phyloP scores from a whole-genome alignment of 805 yeast genomes.

The Saturnispora mendoncae region DNA sequence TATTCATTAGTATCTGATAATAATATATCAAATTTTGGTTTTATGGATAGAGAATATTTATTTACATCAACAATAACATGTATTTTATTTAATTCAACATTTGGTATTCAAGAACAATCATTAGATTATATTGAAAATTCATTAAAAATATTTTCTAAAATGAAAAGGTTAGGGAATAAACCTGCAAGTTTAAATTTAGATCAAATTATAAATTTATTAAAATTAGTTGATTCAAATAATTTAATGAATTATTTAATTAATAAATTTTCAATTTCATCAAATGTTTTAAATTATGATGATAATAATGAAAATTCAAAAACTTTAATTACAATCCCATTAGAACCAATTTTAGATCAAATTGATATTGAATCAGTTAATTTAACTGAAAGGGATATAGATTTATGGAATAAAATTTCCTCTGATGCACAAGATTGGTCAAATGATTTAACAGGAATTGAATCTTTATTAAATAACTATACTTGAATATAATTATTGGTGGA shows the following conservation, averaged over 20 bases:
- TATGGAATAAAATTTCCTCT: conserved; percentile 72
- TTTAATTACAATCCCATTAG: too few relatives aligned
- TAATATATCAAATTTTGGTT: conserved; percentile 79
- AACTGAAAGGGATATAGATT: conserved; percentile 38
- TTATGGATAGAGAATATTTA: conserved; percentile 78
- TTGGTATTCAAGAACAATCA: conserved; percentile 75
- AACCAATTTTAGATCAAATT: conserved; percentile 25
- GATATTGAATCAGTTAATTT: conserved; percentile 30
- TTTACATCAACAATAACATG: conserved; percentile 71
- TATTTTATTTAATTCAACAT: conserved; percentile 65
- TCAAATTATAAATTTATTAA: conserved; percentile 55
- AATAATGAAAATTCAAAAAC: too few relatives aligned
- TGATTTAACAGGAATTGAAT: neutral
- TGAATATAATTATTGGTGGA: neutral
- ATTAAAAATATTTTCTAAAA: conserved; percentile 54
- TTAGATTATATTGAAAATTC: conserved; percentile 67
- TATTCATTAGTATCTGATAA: conserved; percentile 71
- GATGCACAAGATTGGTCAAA: conserved; percentile 38
- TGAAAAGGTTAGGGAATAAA: conserved; percentile 70
- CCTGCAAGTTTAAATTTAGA: conserved; percentile 72
- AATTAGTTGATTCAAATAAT: conserved; percentile 60
- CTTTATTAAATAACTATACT: neutral
- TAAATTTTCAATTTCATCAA: neutral
- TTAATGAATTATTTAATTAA: conserved; percentile 35
- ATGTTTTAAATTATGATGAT: conserved; percentile 27